Base-by-base conservation (phyloP, 192 early-diverging fungal species). In the Rhizophagus sp. region DNA sequence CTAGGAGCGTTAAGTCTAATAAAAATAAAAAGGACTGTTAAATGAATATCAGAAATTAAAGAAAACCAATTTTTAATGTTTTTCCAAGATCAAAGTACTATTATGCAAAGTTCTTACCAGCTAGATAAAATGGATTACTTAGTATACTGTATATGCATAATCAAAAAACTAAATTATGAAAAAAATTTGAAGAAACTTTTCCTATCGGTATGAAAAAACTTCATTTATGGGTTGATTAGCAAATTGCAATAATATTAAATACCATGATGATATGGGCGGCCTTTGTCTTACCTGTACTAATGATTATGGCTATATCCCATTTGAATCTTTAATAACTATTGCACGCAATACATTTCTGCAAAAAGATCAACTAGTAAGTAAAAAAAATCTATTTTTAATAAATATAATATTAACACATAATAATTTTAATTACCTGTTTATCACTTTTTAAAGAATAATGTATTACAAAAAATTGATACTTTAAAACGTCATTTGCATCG, bases 21-120 rank as follows among this genome's bases (percentile, higher is more conserved):
- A 71, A 71, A 71, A 47, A 34, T 10, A 17, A 71, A 71, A 71
- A 71, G n/a, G 49, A 71, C 15, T 47, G 41, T 71, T 39, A 17
- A 71, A 34, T 2, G 39, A 71, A 44, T 71, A n/a, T 49, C 24
- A 24, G 39, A 71, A 44, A 47, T 71, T 25, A 71, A 71, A 47
- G 41, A 71, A 71, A 39, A 41, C 1, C 36, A 71, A 47, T 47
- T 71, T 47, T 71, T 47, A 47, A 34, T 34, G 34, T 71, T 47
- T 71, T 71, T 71, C 49, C 19, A 71, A 71, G 69, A 71, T 47
- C 12, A 12, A 22, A 30, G 8, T 30, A 71, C 2, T 47, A 49
- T 71, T 71, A 47, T 41, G 49, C 34, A 44, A 10, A 71, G 41
- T 49, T 47, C 15, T 24, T 71, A 71, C 39, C 11, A 71, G 12